These are phyloP conservation scores for Incumbomyces delicatus DNA, from an alignment of 2,329 filamentous ascomycete species.

Conservation along the genomic window DNA sequence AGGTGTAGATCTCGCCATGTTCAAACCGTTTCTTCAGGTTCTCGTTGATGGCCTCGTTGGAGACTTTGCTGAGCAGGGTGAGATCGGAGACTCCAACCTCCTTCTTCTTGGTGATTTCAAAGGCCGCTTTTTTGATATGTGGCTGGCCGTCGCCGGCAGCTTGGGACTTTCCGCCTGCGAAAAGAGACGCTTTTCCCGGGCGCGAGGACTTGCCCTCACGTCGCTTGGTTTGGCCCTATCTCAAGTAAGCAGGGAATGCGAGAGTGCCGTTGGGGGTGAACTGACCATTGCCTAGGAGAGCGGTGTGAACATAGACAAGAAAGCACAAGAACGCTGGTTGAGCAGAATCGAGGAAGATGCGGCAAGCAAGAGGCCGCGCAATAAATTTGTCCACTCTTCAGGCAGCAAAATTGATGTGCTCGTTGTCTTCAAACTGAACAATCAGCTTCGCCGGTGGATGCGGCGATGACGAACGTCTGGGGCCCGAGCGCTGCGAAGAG, in stretches of 20 bases:
- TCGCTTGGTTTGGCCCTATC: constrained; percentile 23
- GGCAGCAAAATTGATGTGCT: constrained; percentile 7
- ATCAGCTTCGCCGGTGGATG: too few relatives aligned
- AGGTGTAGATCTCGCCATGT: constrained; percentile 96
- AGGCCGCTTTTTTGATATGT: constrained; percentile 89
- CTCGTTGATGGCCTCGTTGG: constrained; percentile 98
- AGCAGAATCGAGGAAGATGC: background rate
- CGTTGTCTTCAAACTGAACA: background rate
- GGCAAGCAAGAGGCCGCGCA: background rate
- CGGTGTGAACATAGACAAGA: background rate
- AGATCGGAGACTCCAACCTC: constrained; percentile 97
- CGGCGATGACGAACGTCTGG: constrained; percentile 2
- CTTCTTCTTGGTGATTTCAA: constrained; percentile 96
- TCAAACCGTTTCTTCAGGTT: constrained; percentile 98
- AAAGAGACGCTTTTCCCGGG: constrained; percentile 19
- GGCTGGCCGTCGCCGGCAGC: constrained; percentile 39
- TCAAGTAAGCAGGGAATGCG: background rate
- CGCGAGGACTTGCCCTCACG: constrained; percentile 22
- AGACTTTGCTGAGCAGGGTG: constrained; percentile 95
- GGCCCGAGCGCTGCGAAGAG: background rate
- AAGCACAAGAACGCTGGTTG: background rate
- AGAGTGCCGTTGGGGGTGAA: background rate
- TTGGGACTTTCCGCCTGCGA: constrained; percentile 18
- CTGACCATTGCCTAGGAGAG: constrained; percentile 2
- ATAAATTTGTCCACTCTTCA: background rate